Evolutionary conservation across 2,329 filamentous ascomycete species (phyloP), one percentile per base, ranked within the genome.

Genomic region (Aspergillus piperis): DNA sequence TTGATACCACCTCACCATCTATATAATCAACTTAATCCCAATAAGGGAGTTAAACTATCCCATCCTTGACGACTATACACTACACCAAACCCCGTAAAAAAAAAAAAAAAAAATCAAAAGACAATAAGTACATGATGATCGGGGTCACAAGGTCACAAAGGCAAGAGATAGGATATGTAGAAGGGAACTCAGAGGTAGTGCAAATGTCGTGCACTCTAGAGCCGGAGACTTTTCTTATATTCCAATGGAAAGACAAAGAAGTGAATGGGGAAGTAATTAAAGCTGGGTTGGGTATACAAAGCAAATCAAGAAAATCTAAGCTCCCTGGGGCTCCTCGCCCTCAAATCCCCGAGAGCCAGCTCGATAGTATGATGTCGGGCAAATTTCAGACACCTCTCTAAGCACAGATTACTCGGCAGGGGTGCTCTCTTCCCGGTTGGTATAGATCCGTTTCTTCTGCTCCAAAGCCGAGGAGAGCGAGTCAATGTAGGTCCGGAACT

Each of bases 401-500:
- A 44, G 32, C 32, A 32, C 30, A 19, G 17, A n/a, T 54, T 47
- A 60, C 50, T 59, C 53, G 10, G 56, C 51, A 11, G 61, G 60
- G 10, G 57, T 54, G 39, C 56, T 64, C 48, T 68, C 64, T 51
- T 66, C 66, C 21, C 67, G 66, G 38, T 65, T 64, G 15, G 70
- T 68, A 61, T 92, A 90, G 44, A 97, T 88, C 71, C 88, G 88
- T 49, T 85, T 83, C 73, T 90, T 92, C 57, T 87, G 83, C 32
- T 74, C 78, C 67, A 90, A 86, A 0, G 93, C 93, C 39, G 86
- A 85, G 60, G 87, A 83, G 54, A 99, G 80, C 36, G 87, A 88
- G 74, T 98, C 95, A 67, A 97, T 93, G 71, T 98, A 99, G 0
- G 93, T 98, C 62, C 90, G 84, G 79, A 96, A 98, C 77, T 98